A percentile compares a stretch with the other conserved stretches of the same genome.
Conservation (phyloP, 1,284 basidiomycete species). For the Cutaneotrichosporon cutaneum region DNA sequence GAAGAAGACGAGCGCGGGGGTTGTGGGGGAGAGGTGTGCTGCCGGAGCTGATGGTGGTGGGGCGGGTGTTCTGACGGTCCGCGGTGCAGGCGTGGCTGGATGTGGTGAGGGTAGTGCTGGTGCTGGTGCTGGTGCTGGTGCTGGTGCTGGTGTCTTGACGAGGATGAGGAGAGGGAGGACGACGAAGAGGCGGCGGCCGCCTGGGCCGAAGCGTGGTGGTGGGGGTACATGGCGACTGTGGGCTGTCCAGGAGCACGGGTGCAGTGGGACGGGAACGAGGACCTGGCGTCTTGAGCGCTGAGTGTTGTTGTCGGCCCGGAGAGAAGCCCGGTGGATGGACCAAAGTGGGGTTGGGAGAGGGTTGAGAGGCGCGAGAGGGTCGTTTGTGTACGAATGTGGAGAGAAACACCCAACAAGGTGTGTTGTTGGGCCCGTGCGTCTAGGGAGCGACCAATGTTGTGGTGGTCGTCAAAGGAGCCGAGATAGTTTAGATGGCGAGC, state of each 20-base stretch:
- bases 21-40: not conserved
- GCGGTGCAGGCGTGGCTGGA: not conserved
- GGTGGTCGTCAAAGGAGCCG: no score
- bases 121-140: not conserved
- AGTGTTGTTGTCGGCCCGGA: no score
- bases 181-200: not conserved
- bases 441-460: no score
- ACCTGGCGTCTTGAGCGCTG: no score
- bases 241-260: not conserved
- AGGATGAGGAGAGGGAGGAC: conserved; percentile 1
- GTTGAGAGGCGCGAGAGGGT: no score
- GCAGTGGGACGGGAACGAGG: no score
- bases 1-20: not conserved
- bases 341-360: no score
- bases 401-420: no score
- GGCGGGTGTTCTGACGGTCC: not conserved
- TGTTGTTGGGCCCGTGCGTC: no score
- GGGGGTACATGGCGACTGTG: not conserved
- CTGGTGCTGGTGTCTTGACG: not conserved
- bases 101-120: conserved; percentile 2
- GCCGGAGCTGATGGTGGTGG: not conserved
- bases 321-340: no score
- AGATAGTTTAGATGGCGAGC: no score
- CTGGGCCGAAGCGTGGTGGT: not conserved
- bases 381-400: no score